Conservation (phyloP, 192 early-diverging fungal genomes). For the Mortierella hygrophila region DNA sequence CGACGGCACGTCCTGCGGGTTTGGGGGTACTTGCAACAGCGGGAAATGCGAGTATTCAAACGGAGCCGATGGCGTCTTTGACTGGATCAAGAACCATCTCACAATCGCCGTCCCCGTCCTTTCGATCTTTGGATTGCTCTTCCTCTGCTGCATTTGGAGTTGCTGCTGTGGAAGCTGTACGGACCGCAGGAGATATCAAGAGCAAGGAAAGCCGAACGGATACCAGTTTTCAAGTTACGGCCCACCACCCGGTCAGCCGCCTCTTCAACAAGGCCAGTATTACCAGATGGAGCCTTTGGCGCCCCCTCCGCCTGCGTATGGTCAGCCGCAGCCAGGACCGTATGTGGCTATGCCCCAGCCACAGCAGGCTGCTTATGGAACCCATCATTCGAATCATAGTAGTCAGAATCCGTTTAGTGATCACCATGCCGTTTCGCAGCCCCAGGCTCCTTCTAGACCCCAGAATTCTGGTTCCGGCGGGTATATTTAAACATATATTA, state of each 20-base stretch:
- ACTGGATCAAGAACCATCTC: constrained; percentile 63
- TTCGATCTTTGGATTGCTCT: constrained; percentile 47
- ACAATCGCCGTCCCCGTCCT: constrained; percentile 61
- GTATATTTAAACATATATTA: constrained; percentile 20
- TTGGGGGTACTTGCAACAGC: constrained; percentile 70
- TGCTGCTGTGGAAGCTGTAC: constrained; percentile 46
- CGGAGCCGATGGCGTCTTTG: constrained; percentile 40
- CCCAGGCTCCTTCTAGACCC: background rate
- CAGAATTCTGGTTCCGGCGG: background rate
- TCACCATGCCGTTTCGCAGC: constrained; percentile 15
- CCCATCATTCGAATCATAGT: constrained; percentile 16
- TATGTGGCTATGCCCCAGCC: background rate
- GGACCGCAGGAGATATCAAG: constrained; percentile 12
- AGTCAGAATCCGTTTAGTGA: constrained; percentile 31
- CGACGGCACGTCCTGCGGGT: constrained; percentile 79
- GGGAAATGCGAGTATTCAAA: constrained; percentile 61
- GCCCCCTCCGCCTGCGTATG: constrained; percentile 24
- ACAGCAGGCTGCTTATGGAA: background rate
- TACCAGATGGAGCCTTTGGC: constrained; percentile 33
- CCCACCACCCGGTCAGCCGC: constrained; percentile 14
- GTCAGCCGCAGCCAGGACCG: background rate
- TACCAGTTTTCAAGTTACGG: constrained; percentile 16
- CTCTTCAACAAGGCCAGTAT: constrained; percentile 22
- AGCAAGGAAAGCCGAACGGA: constrained; percentile 21
- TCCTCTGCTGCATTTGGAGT: constrained; percentile 57